Base-by-base conservation (phyloP, 306 rosid genomes). In the Citrullus colocynthis region DNA sequence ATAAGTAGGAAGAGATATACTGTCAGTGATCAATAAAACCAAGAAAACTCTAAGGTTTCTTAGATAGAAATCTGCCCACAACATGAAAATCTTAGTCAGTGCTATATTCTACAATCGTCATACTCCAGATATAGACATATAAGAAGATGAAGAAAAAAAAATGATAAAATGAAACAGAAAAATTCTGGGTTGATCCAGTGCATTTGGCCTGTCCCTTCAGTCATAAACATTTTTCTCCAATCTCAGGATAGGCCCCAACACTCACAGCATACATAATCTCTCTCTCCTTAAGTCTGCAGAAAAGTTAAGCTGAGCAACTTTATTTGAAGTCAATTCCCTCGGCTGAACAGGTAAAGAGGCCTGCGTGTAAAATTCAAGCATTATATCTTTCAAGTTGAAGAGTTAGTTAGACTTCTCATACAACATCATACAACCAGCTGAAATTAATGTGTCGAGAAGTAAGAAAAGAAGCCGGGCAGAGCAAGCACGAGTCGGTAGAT, bases 81-180 rank as follows among this genome's bases (percentile, higher is more conserved):
- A 67, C 74, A 42, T 44, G 57, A 45, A 20, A 70, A 44, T 42
- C 57, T 70, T 24, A 70, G 34, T 67, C 36, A 41, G 39, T 70
- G 24, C 75, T 12, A 70, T 70, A 70, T 70, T 45, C 75, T 70
- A 70, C 75, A 70, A 70, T 44, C 28, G 28, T 24, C 57, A 51
- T 70, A 70, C 75, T 70, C 75, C 58, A 44, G n/a, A 45, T 70
- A 70, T 44, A 45, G 39, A 70, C 74, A 67, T 4, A 16, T 10
- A 42, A 18, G 12, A 18, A 15, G 16, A 44, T 12, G 55, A 51
- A 51, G 16, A 44, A 37, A 64, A 64, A 67, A 42, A 41, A 41
- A 67, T 42, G 17, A 67, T 42, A 67, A 67, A 39, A 67, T 39
- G 34, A 41, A 20, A 67, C 74, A 70, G 75, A 70, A 70, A 48